These are phyloP conservation scores for Clathrospora elynae DNA, from an alignment of 2,329 filamentous ascomycete species.

Conservation along the genomic window DNA sequence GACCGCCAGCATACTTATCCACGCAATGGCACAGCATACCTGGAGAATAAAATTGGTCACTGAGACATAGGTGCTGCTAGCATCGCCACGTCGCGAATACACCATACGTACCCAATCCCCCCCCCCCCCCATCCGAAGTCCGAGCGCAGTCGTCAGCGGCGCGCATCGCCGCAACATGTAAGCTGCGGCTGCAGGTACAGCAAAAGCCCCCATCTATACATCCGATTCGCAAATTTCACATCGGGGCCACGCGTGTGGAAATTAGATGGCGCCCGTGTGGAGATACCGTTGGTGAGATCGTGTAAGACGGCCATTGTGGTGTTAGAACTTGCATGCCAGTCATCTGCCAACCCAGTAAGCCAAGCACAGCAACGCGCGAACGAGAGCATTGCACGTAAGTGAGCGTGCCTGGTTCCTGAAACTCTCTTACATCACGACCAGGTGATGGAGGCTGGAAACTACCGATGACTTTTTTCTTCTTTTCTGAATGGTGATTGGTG, in stretches of 20 bases:
- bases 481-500: no score
- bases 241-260: slow-evolving; percentile 1
- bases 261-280: slow-evolving; percentile 7
- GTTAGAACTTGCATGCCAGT: not conserved
- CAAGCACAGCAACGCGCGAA: no score
- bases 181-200: slow-evolving; percentile 5
- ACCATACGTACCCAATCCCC: not conserved
- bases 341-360: no score
- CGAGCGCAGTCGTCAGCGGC: slow-evolving; percentile 1
- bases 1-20: slow-evolving; percentile 1
- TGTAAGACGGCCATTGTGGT: not conserved
- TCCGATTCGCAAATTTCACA: slow-evolving; percentile 3
- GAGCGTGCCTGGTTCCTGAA: not conserved
- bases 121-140: slow-evolving; percentile 2
- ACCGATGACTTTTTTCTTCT: no score
- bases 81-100: slow-evolving; percentile 8
- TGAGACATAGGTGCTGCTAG: slow-evolving; percentile 4
- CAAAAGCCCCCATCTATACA: not conserved
- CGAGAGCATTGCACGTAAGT: not conserved
- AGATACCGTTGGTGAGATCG: slow-evolving; percentile 1
- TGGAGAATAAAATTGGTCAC: slow-evolving; percentile 1
- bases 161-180: slow-evolving; percentile 6
- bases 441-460: no score
- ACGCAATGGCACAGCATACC: not conserved
- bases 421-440: slow-evolving; percentile 1